Evolutionary conservation across 306 rosid genomes (phyloP).

Genomic region (Abrus pulchellus): DNA sequence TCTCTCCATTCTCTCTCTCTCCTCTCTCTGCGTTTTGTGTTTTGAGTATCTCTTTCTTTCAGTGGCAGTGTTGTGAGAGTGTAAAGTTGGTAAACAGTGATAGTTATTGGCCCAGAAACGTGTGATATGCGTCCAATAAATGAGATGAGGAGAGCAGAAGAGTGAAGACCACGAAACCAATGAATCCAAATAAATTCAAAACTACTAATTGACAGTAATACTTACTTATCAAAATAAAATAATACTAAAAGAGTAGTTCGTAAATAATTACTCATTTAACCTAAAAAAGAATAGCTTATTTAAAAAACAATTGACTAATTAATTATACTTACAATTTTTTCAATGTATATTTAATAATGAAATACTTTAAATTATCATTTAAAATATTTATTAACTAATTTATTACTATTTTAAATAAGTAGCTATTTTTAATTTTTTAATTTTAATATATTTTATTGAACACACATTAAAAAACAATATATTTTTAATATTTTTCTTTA

Average conservation of each 20-base stretch:
- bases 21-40: background rate
- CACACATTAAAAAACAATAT: no score
- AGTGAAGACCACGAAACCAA: background rate
- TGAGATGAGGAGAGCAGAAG: background rate
- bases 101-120: background rate
- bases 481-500: no score
- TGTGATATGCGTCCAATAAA: background rate
- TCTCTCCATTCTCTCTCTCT: conserved; percentile 65
- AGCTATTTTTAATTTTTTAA: no score
- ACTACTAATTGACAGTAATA: background rate
- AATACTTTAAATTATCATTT: no score
- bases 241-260: background rate
- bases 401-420: no score
- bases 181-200: background rate
- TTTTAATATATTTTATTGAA: no score
- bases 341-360: no score
- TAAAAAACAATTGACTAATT: no score
- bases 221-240: background rate
- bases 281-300: background rate
- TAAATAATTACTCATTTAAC: background rate
- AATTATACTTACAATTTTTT: no score
- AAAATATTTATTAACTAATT: no score
- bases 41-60: conserved; percentile 30
- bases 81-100: conserved; percentile 33
- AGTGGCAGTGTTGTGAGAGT: background rate